Conservation (phyloP, 2,329 filamentous ascomycete genomes). For the Didymosphaeria variabile region DNA sequence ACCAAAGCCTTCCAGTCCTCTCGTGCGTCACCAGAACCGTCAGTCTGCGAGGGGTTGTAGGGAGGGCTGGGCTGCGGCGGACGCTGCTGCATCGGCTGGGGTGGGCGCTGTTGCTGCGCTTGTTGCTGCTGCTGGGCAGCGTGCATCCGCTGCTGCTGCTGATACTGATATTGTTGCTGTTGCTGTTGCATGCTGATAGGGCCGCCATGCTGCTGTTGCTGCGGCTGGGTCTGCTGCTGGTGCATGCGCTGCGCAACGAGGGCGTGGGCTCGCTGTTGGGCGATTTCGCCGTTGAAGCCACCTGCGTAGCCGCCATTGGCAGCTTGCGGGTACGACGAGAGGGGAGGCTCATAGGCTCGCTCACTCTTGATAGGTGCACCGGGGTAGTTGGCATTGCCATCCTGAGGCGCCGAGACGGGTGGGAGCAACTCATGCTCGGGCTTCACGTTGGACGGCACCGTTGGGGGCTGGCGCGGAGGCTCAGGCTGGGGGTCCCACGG, state of each 20-base stretch:
- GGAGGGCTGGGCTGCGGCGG: constrained; percentile 38
- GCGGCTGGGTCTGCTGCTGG: constrained; percentile 34
- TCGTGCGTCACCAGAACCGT: constrained; percentile 73
- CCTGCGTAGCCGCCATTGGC: constrained; percentile 46
- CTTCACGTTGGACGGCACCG: constrained; percentile 53
- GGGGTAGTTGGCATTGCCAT: constrained; percentile 40
- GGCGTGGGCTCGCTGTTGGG: constrained; percentile 63
- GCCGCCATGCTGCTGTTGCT: constrained; percentile 30
- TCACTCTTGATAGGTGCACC: constrained; percentile 63
- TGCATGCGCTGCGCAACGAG: constrained; percentile 54
- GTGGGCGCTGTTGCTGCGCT: constrained; percentile 40
- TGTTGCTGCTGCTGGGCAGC: constrained; percentile 35
- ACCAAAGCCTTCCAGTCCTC: constrained; percentile 68
- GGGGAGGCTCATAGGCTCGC: constrained; percentile 40
- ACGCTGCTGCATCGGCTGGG: constrained; percentile 55
- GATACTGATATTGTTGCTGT: constrained; percentile 38
- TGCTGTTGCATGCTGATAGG: constrained; percentile 33
- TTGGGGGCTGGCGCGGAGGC: constrained; percentile 62
- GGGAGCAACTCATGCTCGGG: constrained; percentile 41
- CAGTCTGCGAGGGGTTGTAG: constrained; percentile 69
- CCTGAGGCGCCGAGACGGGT: constrained; percentile 39
- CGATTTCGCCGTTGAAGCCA: constrained; percentile 55
- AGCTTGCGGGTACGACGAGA: constrained; percentile 36
- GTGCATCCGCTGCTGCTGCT: constrained; percentile 39
- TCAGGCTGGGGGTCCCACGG: constrained; percentile 84